Base-by-base conservation (phyloP, 2,329 filamentous ascomycete genomes). In the Leptographium procerum region DNA sequence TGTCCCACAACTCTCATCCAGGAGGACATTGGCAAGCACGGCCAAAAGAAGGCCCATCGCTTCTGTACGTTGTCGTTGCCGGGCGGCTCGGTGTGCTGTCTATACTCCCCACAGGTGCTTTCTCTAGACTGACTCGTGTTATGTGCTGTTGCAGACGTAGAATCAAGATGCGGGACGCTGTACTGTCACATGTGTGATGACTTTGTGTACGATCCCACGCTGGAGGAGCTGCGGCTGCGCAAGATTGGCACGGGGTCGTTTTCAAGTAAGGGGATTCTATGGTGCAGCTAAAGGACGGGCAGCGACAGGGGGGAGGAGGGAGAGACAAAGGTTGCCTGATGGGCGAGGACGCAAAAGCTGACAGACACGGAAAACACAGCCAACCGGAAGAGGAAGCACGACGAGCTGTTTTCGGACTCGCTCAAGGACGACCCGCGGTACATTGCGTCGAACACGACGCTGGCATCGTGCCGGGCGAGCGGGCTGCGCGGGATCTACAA, bases 401-500 rank as follows among this genome's bases (percentile, higher is more conserved):
- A 89, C 65, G 87, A 91, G 63, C 76, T 87, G 33, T 83, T 86
- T 66, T 77, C 65, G 29, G 84, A 86, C 61, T 73, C 81, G 16
- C 72, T 79, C 31, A 84, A 84, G 64, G 87, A 91, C 60, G 88
- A 92, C 62, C 84, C 89, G 59, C 79, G 83, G 58, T 91, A 89
- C 65, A 86, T 96, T 63, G 81, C 84, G 47, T 79, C 79, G 61
- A 95, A 96, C 68, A 91, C 91, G 14, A 86, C 82, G 31, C 82
- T 85, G 59, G 86, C 89, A 8, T 63, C 63, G 58, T 64, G 69
- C 69, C 85, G 89, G 59, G 91, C 90, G 22, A 91, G 87, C 64
- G 92, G 94, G 11, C 82, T 96, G 45, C 85, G 94, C 40, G 92
- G 92, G 34, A 87, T 99, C 61, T 96, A 95, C 72, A 99, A 97